These are phyloP conservation scores for Didymella pomorum DNA, from an alignment of 2,329 filamentous ascomycete species.

Conservation along the genomic window DNA sequence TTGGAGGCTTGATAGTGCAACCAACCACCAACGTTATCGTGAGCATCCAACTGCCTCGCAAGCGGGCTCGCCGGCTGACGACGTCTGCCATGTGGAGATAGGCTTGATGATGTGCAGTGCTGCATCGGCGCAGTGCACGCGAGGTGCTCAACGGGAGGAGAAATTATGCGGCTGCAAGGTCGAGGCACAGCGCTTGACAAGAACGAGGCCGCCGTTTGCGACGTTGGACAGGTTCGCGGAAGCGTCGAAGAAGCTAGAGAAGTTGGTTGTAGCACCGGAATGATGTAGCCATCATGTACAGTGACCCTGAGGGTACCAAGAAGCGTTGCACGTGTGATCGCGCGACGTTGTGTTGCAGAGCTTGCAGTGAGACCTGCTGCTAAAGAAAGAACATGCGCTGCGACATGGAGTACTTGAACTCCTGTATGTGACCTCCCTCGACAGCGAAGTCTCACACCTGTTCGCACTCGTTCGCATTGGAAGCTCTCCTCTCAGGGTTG, in stretches of 20 bases:
- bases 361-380: conserved; percentile 15
- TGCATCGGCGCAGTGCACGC: conserved; percentile 21
- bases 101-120: conserved; percentile 37
- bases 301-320: conserved; percentile 15
- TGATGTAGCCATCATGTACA: conserved; percentile 14
- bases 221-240: neutral
- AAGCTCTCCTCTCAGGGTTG: neutral
- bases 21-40: conserved; percentile 35
- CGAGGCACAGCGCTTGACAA: conserved; percentile 39
- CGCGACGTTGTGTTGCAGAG: conserved; percentile 13
- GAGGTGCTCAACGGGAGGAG: conserved; percentile 25
- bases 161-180: conserved; percentile 23
- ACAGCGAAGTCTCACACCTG: conserved; percentile 7
- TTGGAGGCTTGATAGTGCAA: conserved; percentile 37
- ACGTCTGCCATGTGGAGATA: conserved; percentile 28
- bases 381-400: conserved; percentile 8
- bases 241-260: conserved; percentile 14
- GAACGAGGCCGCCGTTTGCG: conserved; percentile 16
- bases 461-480: conserved; percentile 14
- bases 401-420: conserved; percentile 16
- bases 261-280: conserved; percentile 3
- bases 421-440: conserved; percentile 10
- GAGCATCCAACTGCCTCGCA: conserved; percentile 14
- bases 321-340: conserved; percentile 16
- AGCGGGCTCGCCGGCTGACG: conserved; percentile 23